Evolutionary conservation across 192 early-diverging fungal species (phyloP).

Genomic region (Backusella westeae): DNA sequence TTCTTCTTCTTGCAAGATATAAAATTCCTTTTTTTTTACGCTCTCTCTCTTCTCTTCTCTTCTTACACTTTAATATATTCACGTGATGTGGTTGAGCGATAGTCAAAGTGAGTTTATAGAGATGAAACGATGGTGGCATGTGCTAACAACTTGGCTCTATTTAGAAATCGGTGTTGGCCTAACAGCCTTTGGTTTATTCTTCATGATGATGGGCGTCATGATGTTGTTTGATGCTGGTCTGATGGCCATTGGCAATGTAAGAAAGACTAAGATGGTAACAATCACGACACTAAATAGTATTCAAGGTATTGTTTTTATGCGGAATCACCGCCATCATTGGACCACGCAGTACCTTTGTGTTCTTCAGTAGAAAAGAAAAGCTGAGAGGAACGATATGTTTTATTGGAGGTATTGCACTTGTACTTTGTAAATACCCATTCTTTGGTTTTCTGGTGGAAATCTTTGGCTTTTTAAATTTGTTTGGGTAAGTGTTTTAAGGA

Average conservation of each 20-base stretch:
- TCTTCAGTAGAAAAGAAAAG: constrained; percentile 87
- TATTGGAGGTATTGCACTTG: constrained; percentile 83
- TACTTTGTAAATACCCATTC: constrained; percentile 88
- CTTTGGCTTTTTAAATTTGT: constrained; percentile 96
- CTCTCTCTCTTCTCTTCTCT: too few relatives aligned
- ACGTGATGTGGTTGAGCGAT: constrained; percentile 38
- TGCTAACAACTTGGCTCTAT: not conserved
- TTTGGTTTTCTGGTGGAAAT: constrained; percentile 86
- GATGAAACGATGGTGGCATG: not conserved
- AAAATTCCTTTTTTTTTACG: not conserved
- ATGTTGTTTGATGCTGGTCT: constrained; percentile 95
- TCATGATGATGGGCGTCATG: constrained; percentile 92
- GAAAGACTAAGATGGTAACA: not conserved
- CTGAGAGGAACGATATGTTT: constrained; percentile 87
- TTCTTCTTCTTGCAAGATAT: not conserved
- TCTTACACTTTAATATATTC: constrained; percentile 1
- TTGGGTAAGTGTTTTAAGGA: constrained; percentile 65
- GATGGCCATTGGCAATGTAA: constrained; percentile 95
- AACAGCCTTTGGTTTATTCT: constrained; percentile 88
- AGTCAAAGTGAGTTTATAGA: constrained; percentile 23
- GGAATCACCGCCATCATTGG: constrained; percentile 93
- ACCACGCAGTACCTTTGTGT: constrained; percentile 77
- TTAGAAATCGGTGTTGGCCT: constrained; percentile 91
- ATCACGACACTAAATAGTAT: not conserved
- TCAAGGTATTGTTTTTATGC: constrained; percentile 83